A percentile compares a stretch with the other conserved stretches of the same genome.
phyloP scores from a whole-genome alignment of 1,139 yeast species.

The Pichia norvegensis region DNA sequence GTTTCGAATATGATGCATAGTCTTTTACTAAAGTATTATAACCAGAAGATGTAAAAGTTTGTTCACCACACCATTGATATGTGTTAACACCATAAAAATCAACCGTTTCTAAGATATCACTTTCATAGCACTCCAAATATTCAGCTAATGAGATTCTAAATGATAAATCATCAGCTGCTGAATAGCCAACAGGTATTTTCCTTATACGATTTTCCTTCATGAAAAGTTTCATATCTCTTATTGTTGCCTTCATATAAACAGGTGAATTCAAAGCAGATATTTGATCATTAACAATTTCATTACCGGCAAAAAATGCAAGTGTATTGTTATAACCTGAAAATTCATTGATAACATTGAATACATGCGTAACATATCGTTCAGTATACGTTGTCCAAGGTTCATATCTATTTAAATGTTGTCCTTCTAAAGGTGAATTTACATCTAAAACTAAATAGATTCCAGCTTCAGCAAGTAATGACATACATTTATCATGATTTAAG shows the following conservation, averaged over 20 bases:
- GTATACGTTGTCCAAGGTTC: slow-evolving; percentile 87
- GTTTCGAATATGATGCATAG: slow-evolving; percentile 60
- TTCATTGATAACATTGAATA: slow-evolving; percentile 73
- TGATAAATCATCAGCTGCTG: slow-evolving; percentile 87
- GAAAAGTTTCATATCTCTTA: slow-evolving; percentile 73
- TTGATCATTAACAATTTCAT: slow-evolving; percentile 80
- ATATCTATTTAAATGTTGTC: slow-evolving; percentile 74
- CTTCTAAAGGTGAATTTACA: slow-evolving; percentile 76
- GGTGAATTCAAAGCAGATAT: slow-evolving; percentile 66
- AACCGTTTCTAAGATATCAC: slow-evolving; percentile 48
- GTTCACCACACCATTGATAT: slow-evolving; percentile 96
- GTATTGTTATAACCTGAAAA: slow-evolving; percentile 83
- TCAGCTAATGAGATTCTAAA: slow-evolving; percentile 70
- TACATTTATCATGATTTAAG: slow-evolving; percentile 79
- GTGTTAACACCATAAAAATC: slow-evolving; percentile 95
- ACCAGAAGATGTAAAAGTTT: slow-evolving; percentile 75
- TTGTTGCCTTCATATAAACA: slow-evolving; percentile 64
- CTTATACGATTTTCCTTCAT: slow-evolving; percentile 53
- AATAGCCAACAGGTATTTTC: slow-evolving; percentile 82
- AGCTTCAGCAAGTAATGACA: slow-evolving; percentile 84
- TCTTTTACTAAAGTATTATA: slow-evolving; percentile 67
- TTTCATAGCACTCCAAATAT: slow-evolving; percentile 70
- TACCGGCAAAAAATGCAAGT: slow-evolving; percentile 89
- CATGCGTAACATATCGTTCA: slow-evolving; percentile 59
- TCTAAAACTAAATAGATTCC: slow-evolving; percentile 88